These are phyloP conservation scores for Colletotrichum eleusines DNA, from an alignment of 2,329 filamentous ascomycete genomes.

Conservation along the genomic window DNA sequence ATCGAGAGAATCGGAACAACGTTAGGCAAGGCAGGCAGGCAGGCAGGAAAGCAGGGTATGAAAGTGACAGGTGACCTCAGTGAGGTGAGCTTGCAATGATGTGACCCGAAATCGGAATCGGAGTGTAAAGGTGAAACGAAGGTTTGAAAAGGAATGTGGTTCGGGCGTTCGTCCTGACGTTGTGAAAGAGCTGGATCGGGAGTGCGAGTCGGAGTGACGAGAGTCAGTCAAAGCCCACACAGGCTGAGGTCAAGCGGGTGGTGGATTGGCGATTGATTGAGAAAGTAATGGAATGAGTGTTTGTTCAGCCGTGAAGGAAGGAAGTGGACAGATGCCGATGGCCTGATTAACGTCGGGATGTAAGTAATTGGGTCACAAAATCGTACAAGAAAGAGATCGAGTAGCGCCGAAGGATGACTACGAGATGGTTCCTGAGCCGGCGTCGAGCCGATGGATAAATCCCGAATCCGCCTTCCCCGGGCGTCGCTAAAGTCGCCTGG, in stretches of 20 bases:
- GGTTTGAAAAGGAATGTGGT: constrained; percentile 33
- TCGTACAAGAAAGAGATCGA: constrained; percentile 5
- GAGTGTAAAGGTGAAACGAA: constrained; percentile 34
- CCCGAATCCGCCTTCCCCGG: constrained; percentile 8
- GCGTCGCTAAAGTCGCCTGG: not conserved
- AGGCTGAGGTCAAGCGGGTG: not conserved
- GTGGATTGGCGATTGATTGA: not conserved
- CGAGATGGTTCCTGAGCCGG: constrained; percentile 13
- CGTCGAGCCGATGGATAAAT: constrained; percentile 6
- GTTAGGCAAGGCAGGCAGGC: too few species aligned
- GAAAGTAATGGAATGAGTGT: not conserved
- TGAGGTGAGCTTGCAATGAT: constrained; percentile 31
- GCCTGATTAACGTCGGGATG: not conserved
- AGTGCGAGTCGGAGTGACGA: constrained; percentile 13
- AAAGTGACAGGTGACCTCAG: not conserved
- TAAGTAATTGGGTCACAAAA: not conserved
- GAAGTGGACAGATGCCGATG: not conserved
- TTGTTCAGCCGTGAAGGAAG: not conserved
- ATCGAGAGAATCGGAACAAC: constrained; percentile 9
- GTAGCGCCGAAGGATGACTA: not conserved
- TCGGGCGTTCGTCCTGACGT: constrained; percentile 37
- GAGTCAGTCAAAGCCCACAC: constrained; percentile 14
- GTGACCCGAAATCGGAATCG: constrained; percentile 7
- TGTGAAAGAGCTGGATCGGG: constrained; percentile 11
- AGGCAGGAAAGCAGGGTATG: not conserved